Conservation (phyloP, 306 rosid species). For the Casuarina cunninghamiana region DNA sequence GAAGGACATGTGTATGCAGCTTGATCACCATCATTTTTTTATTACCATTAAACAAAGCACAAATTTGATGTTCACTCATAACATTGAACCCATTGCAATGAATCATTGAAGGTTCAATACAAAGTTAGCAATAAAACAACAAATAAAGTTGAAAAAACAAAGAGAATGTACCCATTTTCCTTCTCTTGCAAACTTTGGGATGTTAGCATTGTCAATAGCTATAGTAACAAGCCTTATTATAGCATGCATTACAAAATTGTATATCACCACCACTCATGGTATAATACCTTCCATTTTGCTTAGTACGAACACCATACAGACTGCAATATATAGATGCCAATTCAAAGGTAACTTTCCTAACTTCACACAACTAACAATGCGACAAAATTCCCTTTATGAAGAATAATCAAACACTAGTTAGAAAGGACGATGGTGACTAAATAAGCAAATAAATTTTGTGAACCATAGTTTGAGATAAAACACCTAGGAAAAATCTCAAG, state of each 20-base stretch:
- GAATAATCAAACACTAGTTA: no score
- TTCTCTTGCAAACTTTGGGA: constrained; percentile 78
- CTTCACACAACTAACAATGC: constrained; percentile 87
- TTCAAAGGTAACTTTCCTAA: constrained; percentile 93
- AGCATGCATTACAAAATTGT: constrained; percentile 88
- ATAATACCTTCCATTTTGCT: constrained; percentile 87
- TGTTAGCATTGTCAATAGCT: constrained; percentile 70
- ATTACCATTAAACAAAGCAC: constrained; percentile 88
- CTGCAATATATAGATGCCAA: constrained; percentile 94
- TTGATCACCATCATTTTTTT: constrained; percentile 95
- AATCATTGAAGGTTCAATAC: constrained; percentile 19
- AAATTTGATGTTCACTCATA: constrained; percentile 98
- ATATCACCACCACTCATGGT: constrained; percentile 91
- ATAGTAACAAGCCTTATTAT: constrained; percentile 85
- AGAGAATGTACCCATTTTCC: constrained; percentile 79
- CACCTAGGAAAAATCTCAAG: no score
- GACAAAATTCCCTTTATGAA: no score
- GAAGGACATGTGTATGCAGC: constrained; percentile 37
- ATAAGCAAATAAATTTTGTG: no score
- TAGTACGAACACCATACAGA: constrained; percentile 88
- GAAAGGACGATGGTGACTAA: no score
- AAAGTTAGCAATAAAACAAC: constrained; percentile 18
- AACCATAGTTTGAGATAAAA: no score
- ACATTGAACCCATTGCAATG: constrained; percentile 96
- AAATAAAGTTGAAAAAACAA: not conserved